These are phyloP conservation scores for Phytophthora podocarpi DNA, from an alignment of 352 stramenopile genomes.

Conservation along the genomic window DNA sequence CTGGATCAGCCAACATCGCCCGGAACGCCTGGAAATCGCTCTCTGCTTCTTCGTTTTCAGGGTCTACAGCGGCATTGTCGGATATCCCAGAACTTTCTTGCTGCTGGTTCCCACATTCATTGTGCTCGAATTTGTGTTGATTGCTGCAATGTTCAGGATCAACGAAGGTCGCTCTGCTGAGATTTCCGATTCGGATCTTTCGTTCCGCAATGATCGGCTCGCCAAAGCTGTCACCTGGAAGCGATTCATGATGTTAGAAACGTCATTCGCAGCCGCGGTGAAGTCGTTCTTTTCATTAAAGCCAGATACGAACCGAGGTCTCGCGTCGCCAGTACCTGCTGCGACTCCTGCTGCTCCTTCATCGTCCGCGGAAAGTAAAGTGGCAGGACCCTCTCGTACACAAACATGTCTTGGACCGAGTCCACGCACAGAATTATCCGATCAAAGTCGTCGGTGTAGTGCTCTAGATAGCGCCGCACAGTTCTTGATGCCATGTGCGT, in stretches of 20 bases:
- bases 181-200: slow-evolving; percentile 72
- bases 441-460: slow-evolving; percentile 63
- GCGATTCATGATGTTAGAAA: neutral
- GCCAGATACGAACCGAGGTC: slow-evolving; percentile 42
- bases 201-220: slow-evolving; percentile 84
- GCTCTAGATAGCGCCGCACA: slow-evolving; percentile 80
- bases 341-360: slow-evolving; percentile 41
- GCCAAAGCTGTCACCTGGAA: slow-evolving; percentile 63
- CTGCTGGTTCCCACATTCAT: neutral
- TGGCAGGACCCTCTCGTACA: slow-evolving; percentile 67
- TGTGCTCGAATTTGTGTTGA: slow-evolving; percentile 22
- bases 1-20: slow-evolving; percentile 62
- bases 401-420: slow-evolving; percentile 57
- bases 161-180: slow-evolving; percentile 17
- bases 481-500: slow-evolving; percentile 74
- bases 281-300: neutral
- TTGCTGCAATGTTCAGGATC: slow-evolving; percentile 27
- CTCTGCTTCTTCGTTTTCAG: slow-evolving; percentile 40
- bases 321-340: slow-evolving; percentile 29
- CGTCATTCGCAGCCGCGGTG: neutral
- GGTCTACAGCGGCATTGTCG: neutral
- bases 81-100: neutral
- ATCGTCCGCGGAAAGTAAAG: slow-evolving; percentile 73
- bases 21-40: slow-evolving; percentile 59
- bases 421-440: slow-evolving; percentile 74